These are phyloP conservation scores for Mycena vitilis DNA, from an alignment of 768 basidiomycete species.

Conservation along the genomic window DNA sequence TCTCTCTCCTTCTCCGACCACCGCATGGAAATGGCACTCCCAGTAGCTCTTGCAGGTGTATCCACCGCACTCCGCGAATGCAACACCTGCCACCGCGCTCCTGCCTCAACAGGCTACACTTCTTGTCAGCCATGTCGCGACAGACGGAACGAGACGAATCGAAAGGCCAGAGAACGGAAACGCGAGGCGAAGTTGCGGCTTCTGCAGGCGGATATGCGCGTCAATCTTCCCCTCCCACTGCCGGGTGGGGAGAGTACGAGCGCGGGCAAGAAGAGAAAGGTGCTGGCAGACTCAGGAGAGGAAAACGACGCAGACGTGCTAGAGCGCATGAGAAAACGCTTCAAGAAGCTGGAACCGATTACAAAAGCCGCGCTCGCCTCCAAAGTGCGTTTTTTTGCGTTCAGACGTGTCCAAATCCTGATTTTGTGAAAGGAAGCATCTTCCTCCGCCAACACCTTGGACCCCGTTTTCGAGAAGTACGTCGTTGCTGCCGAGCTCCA, in stretches of 20 bases:
- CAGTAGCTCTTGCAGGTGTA: background rate
- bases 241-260: background rate
- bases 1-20: background rate
- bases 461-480: slow-evolving; percentile 19
- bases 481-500: slow-evolving; percentile 10
- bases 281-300: background rate
- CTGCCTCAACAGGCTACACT: slow-evolving; percentile 3
- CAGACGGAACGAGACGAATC: background rate
- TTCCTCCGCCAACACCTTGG: slow-evolving; percentile 1
- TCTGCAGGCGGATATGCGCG: background rate
- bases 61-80: slow-evolving; percentile 12
- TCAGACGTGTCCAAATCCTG: background rate
- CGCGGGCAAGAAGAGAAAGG: slow-evolving; percentile 30
- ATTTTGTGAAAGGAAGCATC: background rate
- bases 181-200: background rate
- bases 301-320: slow-evolving; percentile 17
- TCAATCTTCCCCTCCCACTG: slow-evolving; percentile 6
- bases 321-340: slow-evolving; percentile 25
- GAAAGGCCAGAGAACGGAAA: background rate
- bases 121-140: slow-evolving; percentile 27
- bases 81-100: slow-evolving; percentile 15
- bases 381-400: background rate
- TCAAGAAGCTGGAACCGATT: slow-evolving; percentile 25
- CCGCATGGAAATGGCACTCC: background rate
- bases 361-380: background rate